Evolutionary conservation across 352 stramenopile species (phyloP).

Genomic region (Phytophthora pseudosyringae): DNA sequence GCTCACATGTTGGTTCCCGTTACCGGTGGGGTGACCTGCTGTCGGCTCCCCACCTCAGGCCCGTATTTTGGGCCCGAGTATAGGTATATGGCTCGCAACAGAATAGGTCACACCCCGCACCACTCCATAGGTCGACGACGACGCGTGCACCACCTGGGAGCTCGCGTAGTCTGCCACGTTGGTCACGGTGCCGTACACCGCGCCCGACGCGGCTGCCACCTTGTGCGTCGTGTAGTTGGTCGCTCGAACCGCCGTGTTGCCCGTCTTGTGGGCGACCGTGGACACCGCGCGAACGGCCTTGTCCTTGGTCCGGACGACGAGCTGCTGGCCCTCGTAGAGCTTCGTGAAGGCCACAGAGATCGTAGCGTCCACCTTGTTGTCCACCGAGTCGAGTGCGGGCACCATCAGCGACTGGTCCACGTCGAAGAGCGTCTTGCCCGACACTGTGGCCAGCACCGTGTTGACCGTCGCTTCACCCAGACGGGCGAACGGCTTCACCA

Average conservation of each 20-base stretch:
- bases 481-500: slow-evolving; percentile 66
- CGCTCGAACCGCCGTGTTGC: slow-evolving; percentile 52
- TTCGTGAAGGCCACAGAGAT: slow-evolving; percentile 72
- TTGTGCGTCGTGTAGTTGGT: slow-evolving; percentile 69
- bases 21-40: slow-evolving; percentile 49
- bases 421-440: slow-evolving; percentile 63
- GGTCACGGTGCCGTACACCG: slow-evolving; percentile 45
- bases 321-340: slow-evolving; percentile 68
- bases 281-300: slow-evolving; percentile 49
- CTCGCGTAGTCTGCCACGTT: slow-evolving; percentile 65
- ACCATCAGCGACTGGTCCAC: slow-evolving; percentile 64
- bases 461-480: slow-evolving; percentile 75
- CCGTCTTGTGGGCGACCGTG: slow-evolving; percentile 43
- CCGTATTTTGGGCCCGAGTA: slow-evolving; percentile 75
- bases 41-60: slow-evolving; percentile 54
- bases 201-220: slow-evolving; percentile 28
- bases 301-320: slow-evolving; percentile 73
- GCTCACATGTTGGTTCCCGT: slow-evolving; percentile 39
- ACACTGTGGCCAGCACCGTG: slow-evolving; percentile 62
- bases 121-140: slow-evolving; percentile 67
- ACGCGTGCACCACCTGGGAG: slow-evolving; percentile 67
- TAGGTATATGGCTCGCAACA: slow-evolving; percentile 63
- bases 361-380: slow-evolving; percentile 77
- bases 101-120: slow-evolving; percentile 64
- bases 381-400: slow-evolving; percentile 63